phyloP scores from a whole-genome alignment of 768 basidiomycete genomes.

The Collybia mongolica region DNA sequence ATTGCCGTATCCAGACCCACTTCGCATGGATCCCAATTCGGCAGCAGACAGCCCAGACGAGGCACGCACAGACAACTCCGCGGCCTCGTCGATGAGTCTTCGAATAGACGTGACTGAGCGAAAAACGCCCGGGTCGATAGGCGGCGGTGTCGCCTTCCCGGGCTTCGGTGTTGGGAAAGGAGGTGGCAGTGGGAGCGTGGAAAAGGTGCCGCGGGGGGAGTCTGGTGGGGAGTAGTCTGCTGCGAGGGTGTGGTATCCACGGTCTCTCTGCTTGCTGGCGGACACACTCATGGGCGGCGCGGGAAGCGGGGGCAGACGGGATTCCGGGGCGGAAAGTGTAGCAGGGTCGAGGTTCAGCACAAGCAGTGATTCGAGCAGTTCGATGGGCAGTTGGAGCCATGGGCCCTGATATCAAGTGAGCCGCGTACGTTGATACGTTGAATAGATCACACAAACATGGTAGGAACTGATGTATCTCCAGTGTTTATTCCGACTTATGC shows the following conservation, averaged over 20 bases:
- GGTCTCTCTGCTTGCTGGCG: slow-evolving; percentile 41
- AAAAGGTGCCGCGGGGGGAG: slow-evolving; percentile 35
- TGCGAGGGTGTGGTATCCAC: slow-evolving; percentile 39
- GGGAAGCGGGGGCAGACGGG: slow-evolving; percentile 35
- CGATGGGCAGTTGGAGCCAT: slow-evolving; percentile 87
- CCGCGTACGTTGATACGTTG: slow-evolving; percentile 7
- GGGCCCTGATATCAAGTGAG: slow-evolving; percentile 60
- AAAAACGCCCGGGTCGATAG: slow-evolving; percentile 88
- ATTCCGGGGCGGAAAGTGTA: slow-evolving; percentile 49
- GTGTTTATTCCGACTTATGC: slow-evolving; percentile 91
- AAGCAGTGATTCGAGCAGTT: slow-evolving; percentile 80
- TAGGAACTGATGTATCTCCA: slow-evolving; percentile 93
- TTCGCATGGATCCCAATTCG: slow-evolving; percentile 67
- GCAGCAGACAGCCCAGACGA: slow-evolving; percentile 80
- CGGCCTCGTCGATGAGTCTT: slow-evolving; percentile 83
- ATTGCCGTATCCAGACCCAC: slow-evolving; percentile 35
- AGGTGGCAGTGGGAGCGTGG: slow-evolving; percentile 39
- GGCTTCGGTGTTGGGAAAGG: slow-evolving; percentile 54
- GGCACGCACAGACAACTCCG: slow-evolving; percentile 85
- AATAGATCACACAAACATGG: slow-evolving; percentile 55
- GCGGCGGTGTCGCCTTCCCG: slow-evolving; percentile 75
- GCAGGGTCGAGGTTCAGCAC: slow-evolving; percentile 76
- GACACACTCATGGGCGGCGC: slow-evolving; percentile 21
- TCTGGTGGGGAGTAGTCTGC: slow-evolving; percentile 45
- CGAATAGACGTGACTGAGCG: slow-evolving; percentile 73